Evolutionary conservation across 768 basidiomycete genomes (phyloP), one percentile per base, ranked within the genome.

Genomic region (Mycena crocata): DNA sequence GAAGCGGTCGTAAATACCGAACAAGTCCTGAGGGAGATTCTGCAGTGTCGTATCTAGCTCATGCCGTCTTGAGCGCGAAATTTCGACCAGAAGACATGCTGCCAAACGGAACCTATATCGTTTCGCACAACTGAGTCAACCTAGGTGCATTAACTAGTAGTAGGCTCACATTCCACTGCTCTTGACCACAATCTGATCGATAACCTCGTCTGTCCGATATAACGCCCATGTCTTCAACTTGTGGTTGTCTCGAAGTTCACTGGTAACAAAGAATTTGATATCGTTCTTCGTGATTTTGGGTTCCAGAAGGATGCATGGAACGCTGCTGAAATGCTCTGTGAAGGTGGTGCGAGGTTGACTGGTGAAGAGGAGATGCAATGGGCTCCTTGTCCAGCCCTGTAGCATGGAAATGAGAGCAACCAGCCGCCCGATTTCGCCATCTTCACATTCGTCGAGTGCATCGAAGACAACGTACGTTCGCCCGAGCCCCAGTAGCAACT

Each of bases 381-480:
- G 60, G 30, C 31, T 44, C 28, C 45, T 34, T 1, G 39, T 26
- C 60, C 60, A 62, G 2, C 4, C 8, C 13, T 51, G 50, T 23
- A 62, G 51, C 6, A 9, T 14, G 8, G 60, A 54, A 35, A 62
- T 7, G 13, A 62, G 28, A 1, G 44, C 23, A 13, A 62, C 9
- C 12, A 54, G 39, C 30, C 10, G 13, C 0, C 2, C 2, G 14
- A 54, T 12, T 12, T 62, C 31, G 17, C 14, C 28, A 10, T 23
- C 21, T 6, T 21, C 49, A 26, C 50, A 52, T 32, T 62, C 60
- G 19, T 62, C 32, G 19, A 62, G 51, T 44, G 60, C 60, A 54
- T 62, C 60, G 8, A 61, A n/a, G 30, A 61, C 21, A 13, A 61
- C 26, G 21, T 61, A 61, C 21, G 59, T 61, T 3, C 59, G 60